Percentiles rank a stretch among this genome's conserved stretches.
These are phyloP conservation scores for Sclerospora graminicola DNA, from an alignment of 352 stramenopile species.

Conservation along the genomic window DNA sequence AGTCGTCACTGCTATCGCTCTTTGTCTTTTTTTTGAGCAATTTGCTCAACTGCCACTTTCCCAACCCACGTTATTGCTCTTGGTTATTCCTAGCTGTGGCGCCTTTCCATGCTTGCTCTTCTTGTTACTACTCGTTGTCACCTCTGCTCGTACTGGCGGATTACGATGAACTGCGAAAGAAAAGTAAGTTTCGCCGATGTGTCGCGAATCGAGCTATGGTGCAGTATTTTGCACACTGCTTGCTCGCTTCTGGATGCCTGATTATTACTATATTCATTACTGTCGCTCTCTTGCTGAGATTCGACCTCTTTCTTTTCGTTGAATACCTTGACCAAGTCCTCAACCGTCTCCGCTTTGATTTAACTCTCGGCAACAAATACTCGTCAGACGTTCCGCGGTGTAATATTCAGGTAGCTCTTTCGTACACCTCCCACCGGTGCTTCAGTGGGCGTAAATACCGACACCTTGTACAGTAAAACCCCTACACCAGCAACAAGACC, in stretches of 20 bases:
- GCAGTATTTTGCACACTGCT: constrained; percentile 21
- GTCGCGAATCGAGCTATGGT: constrained; percentile 36
- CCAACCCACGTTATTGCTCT: constrained; percentile 30
- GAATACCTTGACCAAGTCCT: constrained; percentile 37
- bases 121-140: constrained; percentile 9
- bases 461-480: no score
- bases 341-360: constrained; percentile 6
- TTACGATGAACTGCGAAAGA: constrained; percentile 74
- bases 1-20: constrained; percentile 3
- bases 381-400: constrained; percentile 44
- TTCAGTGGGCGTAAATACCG: no score
- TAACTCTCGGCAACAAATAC: constrained; percentile 35
- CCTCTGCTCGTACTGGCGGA: constrained; percentile 33
- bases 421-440: no score
- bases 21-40: constrained; percentile 38
- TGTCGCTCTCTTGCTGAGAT: constrained; percentile 23
- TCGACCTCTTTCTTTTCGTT: constrained; percentile 38
- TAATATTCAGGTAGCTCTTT: no score
- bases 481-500: constrained; percentile 36
- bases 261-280: constrained; percentile 19
- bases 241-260: constrained; percentile 13
- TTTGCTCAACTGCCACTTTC: constrained; percentile 60
- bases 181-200: constrained; percentile 62
- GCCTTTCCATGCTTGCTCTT: constrained; percentile 30
- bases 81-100: constrained; percentile 7